phyloP scores from a whole-genome alignment of 768 basidiomycete species.

The Crassisporium funariophilum region DNA sequence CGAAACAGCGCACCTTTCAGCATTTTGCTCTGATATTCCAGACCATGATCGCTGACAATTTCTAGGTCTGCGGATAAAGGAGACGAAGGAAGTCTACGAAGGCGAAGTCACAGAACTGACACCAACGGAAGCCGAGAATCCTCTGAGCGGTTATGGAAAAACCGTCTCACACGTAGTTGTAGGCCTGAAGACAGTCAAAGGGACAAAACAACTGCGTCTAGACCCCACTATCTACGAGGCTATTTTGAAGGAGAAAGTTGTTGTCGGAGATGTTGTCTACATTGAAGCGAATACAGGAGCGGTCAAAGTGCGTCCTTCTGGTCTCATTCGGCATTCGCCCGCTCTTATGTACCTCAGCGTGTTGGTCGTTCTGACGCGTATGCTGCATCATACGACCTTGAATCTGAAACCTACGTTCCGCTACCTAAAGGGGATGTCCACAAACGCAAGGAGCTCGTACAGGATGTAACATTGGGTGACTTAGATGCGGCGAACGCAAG shows the following conservation, averaged over 20 bases:
- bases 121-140: slow-evolving; percentile 96
- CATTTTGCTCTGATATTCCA: no score
- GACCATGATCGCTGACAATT: no score
- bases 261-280: slow-evolving; percentile 96
- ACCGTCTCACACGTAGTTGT: slow-evolving; percentile 98
- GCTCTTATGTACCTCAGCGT: slow-evolving; percentile 51
- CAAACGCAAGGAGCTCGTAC: slow-evolving; percentile 93
- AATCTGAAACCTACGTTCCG: slow-evolving; percentile 98
- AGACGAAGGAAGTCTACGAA: slow-evolving; percentile 98
- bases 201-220: slow-evolving; percentile 91
- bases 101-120: slow-evolving; percentile 98
- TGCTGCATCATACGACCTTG: slow-evolving; percentile 95
- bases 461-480: slow-evolving; percentile 94
- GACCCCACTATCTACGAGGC: slow-evolving; percentile 97
- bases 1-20: no score
- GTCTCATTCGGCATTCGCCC: slow-evolving; percentile 3
- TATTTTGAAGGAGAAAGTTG: slow-evolving; percentile 95
- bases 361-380: slow-evolving; percentile 98
- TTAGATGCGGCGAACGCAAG: slow-evolving; percentile 96
- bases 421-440: slow-evolving; percentile 96
- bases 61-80: slow-evolving; percentile 93
- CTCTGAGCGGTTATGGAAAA: slow-evolving; percentile 96
- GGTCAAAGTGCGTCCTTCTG: slow-evolving; percentile 70
- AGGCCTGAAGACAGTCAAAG: slow-evolving; percentile 90
- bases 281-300: slow-evolving; percentile 93